Percentiles rank a stretch among this genome's conserved stretches.
These are phyloP conservation scores for Salix koriyanagi DNA, from an alignment of 345 rosid genomes.

Conservation along the genomic window DNA sequence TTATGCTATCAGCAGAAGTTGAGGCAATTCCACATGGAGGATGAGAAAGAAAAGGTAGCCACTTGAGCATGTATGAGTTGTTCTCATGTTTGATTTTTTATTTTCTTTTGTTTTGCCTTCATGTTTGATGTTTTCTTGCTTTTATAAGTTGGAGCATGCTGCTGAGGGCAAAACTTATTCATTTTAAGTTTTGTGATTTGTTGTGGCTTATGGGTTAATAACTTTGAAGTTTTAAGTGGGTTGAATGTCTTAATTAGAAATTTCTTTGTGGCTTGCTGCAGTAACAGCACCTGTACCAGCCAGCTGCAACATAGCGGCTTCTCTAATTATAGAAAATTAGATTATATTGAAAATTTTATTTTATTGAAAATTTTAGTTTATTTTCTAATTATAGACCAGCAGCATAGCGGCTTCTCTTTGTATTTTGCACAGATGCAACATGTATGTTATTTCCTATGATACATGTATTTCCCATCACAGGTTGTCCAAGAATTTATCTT, in stretches of 20 bases:
- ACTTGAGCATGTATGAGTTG: background rate
- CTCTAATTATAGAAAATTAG: too few relatives aligned
- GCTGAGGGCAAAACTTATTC: background rate
- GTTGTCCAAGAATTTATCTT: conserved; percentile 73
- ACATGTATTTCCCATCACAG: conserved; percentile 31
- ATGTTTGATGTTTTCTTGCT: background rate
- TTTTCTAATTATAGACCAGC: background rate
- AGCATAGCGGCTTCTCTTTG: background rate
- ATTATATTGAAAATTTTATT: too few relatives aligned
- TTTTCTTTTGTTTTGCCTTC: background rate
- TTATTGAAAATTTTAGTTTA: background rate
- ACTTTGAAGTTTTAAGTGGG: background rate
- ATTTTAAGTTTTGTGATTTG: background rate
- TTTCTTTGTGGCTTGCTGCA: background rate
- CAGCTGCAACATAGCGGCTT: background rate
- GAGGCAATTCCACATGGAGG: conserved; percentile 71
- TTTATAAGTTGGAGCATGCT: background rate
- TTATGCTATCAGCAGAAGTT: conserved; percentile 62
- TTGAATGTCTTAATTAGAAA: background rate
- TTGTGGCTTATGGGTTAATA: background rate
- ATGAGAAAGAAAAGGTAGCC: conserved; percentile 45
- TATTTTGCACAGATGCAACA: background rate
- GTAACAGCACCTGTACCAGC: background rate
- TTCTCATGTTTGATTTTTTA: background rate
- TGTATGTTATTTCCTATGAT: background rate